These are phyloP conservation scores for Closterium sp. DNA, from an alignment of 139 green algal species.

Conservation along the genomic window DNA sequence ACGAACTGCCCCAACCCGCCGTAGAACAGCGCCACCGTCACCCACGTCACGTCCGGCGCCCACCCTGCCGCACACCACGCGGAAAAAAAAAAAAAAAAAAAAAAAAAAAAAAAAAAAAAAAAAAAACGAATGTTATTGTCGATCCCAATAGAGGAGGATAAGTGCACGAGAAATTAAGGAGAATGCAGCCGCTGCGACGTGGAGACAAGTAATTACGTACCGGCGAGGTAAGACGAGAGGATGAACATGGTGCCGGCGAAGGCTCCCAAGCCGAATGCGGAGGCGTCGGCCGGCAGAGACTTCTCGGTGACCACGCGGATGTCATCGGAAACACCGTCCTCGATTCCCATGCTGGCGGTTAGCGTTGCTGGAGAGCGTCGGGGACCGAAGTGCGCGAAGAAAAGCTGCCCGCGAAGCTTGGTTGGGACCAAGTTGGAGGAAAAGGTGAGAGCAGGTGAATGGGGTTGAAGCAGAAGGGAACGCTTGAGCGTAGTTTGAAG, in stretches of 20 bases:
- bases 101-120: too few relatives aligned
- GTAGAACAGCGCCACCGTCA: slow-evolving; percentile 36
- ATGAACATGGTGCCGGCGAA: slow-evolving; percentile 10
- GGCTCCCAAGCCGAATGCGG: not conserved
- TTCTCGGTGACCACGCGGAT: not conserved
- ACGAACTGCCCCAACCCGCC: slow-evolving; percentile 25
- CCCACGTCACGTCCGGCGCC: slow-evolving; percentile 18
- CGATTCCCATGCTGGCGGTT: not conserved
- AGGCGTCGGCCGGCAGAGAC: not conserved
- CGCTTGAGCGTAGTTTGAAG: too few relatives aligned
- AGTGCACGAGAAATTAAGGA: too few relatives aligned
- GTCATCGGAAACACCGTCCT: not conserved
- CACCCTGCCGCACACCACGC: not conserved
- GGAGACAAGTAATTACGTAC: not conserved
- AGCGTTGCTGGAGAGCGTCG: not conserved
- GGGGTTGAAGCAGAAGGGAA: too few relatives aligned
- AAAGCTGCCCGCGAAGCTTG: too few relatives aligned
- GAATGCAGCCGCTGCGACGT: too few relatives aligned
- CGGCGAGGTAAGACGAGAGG: not conserved
- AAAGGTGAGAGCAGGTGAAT: not conserved
- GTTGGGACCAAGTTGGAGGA: too few relatives aligned
- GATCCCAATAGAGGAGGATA: too few relatives aligned
- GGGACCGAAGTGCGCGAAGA: too few relatives aligned
- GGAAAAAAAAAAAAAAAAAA: not conserved
- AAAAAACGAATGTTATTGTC: too few relatives aligned